Base-by-base conservation (phyloP, 768 basidiomycete species). In the Amanita brunnescens region DNA sequence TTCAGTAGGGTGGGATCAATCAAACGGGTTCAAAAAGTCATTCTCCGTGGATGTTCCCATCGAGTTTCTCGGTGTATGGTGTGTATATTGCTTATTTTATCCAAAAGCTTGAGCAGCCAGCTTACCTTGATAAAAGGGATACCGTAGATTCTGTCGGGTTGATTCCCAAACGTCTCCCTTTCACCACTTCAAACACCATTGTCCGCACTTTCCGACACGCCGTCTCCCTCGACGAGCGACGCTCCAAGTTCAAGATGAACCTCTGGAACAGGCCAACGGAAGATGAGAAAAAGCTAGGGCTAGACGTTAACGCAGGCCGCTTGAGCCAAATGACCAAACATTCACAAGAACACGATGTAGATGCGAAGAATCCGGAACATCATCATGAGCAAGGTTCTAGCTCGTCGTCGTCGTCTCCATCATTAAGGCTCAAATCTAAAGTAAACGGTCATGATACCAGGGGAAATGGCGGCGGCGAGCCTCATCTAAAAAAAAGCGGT, bases 61-160 rank as follows among this genome's bases (percentile, higher is more conserved):
- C 23, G 76, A 81, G 16, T 82, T 83, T 50, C 54, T 84, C 12
- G 81, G 80, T 1, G 76, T 81, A 12, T 80, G 74, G 78, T 79
- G 52, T 12, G 70, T 44, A 8, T 2, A 29, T 29, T 7, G 7
- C 9, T 7, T 10, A 3, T 24, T 9, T 7, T 41, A 2, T 41
- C 20, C 12, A 18, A 38, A n/a, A 35, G 6, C 12, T 35, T 35
- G 4, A 35, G 9, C 14, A 20, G 37, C 16, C 12, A 26, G 1
- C 23, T 13, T 18, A 20, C 10, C 3, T 39, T 16, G 38, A 16
- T 18, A 9, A 18, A 20, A 84, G 82, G 80, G 83, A 86, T 56
- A 85, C 81, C 1, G 82, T 86, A 4, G 74, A 76, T 18, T 83
- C 81, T 0, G 80, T 84, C 10, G 81, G 81, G 9, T 42, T 79